A percentile compares a stretch with the other conserved stretches of the same genome.
These are phyloP conservation scores for Aspergillus kassunensis DNA, from an alignment of 495 filamentous ascomycete species.

Conservation along the genomic window DNA sequence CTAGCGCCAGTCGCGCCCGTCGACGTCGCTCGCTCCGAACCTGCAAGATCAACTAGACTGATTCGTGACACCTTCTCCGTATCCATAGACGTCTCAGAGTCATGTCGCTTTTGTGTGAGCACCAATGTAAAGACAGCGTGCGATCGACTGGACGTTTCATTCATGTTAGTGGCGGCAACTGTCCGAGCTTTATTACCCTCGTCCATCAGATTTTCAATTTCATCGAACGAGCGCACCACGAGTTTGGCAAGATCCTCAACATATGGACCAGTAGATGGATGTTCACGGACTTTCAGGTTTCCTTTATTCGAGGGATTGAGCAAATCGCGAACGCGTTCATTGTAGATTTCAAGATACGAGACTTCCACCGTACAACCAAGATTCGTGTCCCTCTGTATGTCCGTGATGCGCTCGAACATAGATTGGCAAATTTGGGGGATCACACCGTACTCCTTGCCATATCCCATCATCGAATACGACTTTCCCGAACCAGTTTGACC, in stretches of 20 bases:
- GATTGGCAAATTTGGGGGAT: conserved; percentile 97
- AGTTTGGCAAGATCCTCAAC: conserved; percentile 97
- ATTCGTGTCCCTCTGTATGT: conserved; percentile 72
- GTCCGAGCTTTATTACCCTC: conserved; percentile 98
- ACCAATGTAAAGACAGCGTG: conserved; percentile 98
- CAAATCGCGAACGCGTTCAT: conserved; percentile 94
- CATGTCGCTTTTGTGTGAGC: conserved; percentile 88
- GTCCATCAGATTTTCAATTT: conserved; percentile 98
- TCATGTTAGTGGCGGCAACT: conserved; percentile 99
- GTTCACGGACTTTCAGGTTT: conserved; percentile 94
- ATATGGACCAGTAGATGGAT: conserved; percentile 95
- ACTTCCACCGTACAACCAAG: conserved; percentile 92
- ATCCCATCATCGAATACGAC: conserved; percentile 99
- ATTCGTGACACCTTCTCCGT: conserved; percentile 98
- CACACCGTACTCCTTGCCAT: conserved; percentile 92
- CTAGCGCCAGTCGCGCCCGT: conserved; percentile 94
- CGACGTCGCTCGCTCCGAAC: conserved; percentile 92
- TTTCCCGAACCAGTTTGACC: conserved; percentile 98
- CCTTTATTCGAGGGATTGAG: conserved; percentile 95
- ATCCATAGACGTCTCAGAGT: conserved; percentile 90
- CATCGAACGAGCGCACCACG: conserved; percentile 92
- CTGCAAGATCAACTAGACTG: conserved; percentile 94
- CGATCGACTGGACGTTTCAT: conserved; percentile 96
- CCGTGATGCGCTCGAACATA: conserved; percentile 85
- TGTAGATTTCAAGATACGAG: conserved; percentile 99